These are phyloP conservation scores for Pichia kudriavzevii DNA, from an alignment of 1,139 yeast genomes.

Conservation along the genomic window DNA sequence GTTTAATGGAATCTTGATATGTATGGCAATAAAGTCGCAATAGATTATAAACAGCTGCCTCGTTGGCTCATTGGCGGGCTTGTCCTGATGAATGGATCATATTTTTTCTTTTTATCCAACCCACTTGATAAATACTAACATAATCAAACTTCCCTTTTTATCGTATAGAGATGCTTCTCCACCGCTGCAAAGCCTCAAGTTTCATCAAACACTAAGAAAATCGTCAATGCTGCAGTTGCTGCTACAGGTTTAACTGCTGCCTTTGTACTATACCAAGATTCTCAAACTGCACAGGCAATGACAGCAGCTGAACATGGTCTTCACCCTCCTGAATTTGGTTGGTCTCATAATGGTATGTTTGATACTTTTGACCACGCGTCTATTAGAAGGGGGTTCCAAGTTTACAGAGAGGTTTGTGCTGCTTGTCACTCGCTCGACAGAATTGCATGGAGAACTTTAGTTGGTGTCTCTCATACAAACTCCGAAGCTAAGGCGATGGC, in stretches of 20 bases:
- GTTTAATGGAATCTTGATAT: too few species aligned
- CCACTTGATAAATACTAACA: conserved; percentile 12
- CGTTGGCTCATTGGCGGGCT: too few species aligned
- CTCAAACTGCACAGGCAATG: conserved; percentile 88
- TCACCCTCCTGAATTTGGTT: conserved; percentile 86
- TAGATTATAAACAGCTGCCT: too few species aligned
- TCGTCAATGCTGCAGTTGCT: conserved; percentile 59
- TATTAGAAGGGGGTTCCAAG: conserved; percentile 98
- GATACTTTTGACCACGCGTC: conserved; percentile 93
- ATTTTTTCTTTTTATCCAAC: neutral
- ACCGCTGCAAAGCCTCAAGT: conserved; percentile 29
- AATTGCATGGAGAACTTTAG: conserved; percentile 97
- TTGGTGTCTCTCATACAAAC: conserved; percentile 92
- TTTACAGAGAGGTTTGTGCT: conserved; percentile 97
- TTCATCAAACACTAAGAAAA: conserved; percentile 44
- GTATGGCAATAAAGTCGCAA: too few species aligned
- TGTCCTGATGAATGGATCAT: neutral
- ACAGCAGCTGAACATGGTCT: conserved; percentile 99
- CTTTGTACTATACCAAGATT: conserved; percentile 69
- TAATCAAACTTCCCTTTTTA: neutral
- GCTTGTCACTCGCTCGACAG: conserved; percentile 96
- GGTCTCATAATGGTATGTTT: conserved; percentile 94
- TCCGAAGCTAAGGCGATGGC: conserved; percentile 90
- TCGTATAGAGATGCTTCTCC: conserved; percentile 25
- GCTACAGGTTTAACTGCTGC: conserved; percentile 66